Evolutionary conservation across 2,329 filamentous ascomycete species (phyloP).

Genomic region (Fusarium miscanthi): DNA sequence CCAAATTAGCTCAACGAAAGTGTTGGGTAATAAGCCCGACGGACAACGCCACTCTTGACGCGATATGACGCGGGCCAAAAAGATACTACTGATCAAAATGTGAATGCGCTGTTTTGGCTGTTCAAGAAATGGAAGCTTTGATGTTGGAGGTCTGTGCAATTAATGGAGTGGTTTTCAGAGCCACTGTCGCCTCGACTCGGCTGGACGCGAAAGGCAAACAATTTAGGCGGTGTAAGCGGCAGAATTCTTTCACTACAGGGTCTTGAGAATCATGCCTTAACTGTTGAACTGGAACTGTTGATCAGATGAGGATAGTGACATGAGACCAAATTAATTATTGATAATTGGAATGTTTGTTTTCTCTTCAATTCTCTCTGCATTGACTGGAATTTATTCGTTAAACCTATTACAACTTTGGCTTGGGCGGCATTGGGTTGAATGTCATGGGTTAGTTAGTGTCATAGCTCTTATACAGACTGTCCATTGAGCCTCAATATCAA

Average conservation of each 20-base stretch:
- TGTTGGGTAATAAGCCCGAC: slow-evolving; percentile 23
- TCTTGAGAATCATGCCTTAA: background rate
- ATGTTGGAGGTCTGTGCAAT: slow-evolving; percentile 27
- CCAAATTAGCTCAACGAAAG: slow-evolving; percentile 17
- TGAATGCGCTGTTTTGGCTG: background rate
- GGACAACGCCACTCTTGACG: slow-evolving; percentile 20
- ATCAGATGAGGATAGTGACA: background rate
- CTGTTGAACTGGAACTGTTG: background rate
- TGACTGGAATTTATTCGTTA: too few species aligned
- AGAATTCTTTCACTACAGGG: slow-evolving; percentile 19
- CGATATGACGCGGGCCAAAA: slow-evolving; percentile 15
- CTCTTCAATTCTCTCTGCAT: background rate
- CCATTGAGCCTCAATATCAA: background rate
- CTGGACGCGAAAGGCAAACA: slow-evolving; percentile 21
- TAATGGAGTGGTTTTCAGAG: slow-evolving; percentile 6
- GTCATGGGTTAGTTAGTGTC: background rate
- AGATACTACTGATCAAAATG: slow-evolving; percentile 28
- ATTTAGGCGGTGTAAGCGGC: slow-evolving; percentile 47
- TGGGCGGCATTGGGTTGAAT: background rate
- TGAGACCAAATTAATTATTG: background rate
- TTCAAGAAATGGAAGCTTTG: slow-evolving; percentile 17
- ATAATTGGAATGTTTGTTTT: background rate
- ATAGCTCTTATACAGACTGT: background rate
- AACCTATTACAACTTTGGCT: background rate
- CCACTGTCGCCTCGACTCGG: slow-evolving; percentile 9